Conservation (phyloP, 2,329 filamentous ascomycete species). For the Aurifilum marmelostoma region DNA sequence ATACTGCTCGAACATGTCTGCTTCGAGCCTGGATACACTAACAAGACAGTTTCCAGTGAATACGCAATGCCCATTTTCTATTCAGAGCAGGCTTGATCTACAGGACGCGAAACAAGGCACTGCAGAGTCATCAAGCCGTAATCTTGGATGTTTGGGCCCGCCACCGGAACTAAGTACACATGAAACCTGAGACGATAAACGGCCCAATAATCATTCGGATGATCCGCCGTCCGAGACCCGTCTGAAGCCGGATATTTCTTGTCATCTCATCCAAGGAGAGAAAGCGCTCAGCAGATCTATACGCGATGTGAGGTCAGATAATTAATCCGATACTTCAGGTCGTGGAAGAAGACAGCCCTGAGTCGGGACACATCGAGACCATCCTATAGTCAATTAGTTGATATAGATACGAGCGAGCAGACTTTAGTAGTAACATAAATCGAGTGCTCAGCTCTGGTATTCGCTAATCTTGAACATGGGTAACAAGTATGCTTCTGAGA, state of each 20-base stretch:
- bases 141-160: neutral
- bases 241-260: neutral
- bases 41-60: too few relatives aligned
- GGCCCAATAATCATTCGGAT: constrained; percentile 20
- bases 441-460: too few relatives aligned
- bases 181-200: constrained; percentile 15
- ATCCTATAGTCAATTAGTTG: neutral
- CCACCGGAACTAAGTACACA: neutral
- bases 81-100: neutral
- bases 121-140: neutral
- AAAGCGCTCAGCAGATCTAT: neutral
- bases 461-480: neutral
- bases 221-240: constrained; percentile 23
- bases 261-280: neutral
- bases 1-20: neutral
- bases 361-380: neutral
- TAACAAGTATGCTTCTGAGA: neutral
- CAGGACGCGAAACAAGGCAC: neutral
- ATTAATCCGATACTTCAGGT: neutral
- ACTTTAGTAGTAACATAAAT: neutral
- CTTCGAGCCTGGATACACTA: neutral
- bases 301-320: neutral
- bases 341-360: neutral
- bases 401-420: neutral
- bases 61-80: too few relatives aligned